Evolutionary conservation across 768 basidiomycete species (phyloP).

Genomic region (Suillus bovinus): DNA sequence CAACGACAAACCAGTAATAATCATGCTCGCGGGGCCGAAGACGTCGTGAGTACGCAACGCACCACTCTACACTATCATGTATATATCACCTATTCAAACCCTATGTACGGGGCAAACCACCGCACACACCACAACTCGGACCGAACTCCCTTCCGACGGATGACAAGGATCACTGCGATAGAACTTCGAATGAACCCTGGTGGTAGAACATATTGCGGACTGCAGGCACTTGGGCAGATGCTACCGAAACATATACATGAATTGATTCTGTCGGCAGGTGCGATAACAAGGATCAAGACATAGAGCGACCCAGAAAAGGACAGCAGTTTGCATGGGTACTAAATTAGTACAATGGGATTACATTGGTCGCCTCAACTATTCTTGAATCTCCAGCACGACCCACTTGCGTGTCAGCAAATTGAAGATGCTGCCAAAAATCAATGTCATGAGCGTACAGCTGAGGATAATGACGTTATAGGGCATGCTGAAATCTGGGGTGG

Average conservation of each 20-base stretch:
- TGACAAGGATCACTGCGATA: neutral
- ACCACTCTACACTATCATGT: neutral
- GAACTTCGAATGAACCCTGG: neutral
- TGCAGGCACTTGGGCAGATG: neutral
- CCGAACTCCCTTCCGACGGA: neutral
- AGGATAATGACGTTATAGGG: slow-evolving; percentile 99
- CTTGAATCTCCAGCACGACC: slow-evolving; percentile 48
- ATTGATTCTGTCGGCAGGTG: neutral
- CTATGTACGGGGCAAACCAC: neutral
- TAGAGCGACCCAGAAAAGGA: neutral
- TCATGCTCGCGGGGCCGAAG: neutral
- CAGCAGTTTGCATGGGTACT: neutral
- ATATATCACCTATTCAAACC: neutral
- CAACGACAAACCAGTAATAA: slow-evolving; percentile 8
- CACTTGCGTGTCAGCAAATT: slow-evolving; percentile 84
- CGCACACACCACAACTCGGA: neutral
- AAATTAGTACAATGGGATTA: neutral
- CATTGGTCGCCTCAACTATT: slow-evolving; percentile 11
- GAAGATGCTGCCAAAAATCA: slow-evolving; percentile 92
- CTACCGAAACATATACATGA: neutral
- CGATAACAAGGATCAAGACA: neutral
- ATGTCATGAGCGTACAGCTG: slow-evolving; percentile 85
- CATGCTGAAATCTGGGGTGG: slow-evolving; percentile 99
- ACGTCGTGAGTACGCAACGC: neutral
- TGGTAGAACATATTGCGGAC: neutral